Evolutionary conservation across 2,329 filamentous ascomycete species (phyloP).

Genomic region (Venturia effusa): DNA sequence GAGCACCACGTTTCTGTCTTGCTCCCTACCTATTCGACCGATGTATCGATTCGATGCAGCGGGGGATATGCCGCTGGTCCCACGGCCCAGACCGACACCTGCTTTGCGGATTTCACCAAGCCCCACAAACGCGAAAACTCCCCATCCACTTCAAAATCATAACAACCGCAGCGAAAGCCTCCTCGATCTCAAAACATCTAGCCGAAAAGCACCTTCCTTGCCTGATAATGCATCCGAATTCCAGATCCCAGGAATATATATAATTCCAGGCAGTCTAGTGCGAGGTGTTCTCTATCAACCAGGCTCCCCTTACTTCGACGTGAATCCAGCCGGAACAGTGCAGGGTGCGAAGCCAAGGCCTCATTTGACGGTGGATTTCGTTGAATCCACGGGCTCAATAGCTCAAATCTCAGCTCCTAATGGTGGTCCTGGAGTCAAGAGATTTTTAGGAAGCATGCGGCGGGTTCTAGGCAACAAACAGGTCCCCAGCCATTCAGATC

Average conservation of each 20-base stretch:
- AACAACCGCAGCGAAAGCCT: slow-evolving; percentile 73
- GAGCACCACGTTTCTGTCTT: slow-evolving; percentile 48
- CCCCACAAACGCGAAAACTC: slow-evolving; percentile 23
- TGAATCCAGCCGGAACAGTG: slow-evolving; percentile 17
- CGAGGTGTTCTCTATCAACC: slow-evolving; percentile 78
- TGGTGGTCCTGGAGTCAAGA: slow-evolving; percentile 64
- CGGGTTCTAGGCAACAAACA: slow-evolving; percentile 61
- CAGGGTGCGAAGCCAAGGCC: slow-evolving; percentile 22
- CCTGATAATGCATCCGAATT: slow-evolving; percentile 21
- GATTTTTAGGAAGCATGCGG: slow-evolving; percentile 74
- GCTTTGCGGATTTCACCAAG: slow-evolving; percentile 15
- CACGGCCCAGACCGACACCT: slow-evolving; percentile 19
- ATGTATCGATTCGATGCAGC: slow-evolving; percentile 23
- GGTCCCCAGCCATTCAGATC: neutral
- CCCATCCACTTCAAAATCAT: slow-evolving; percentile 40
- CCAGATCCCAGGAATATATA: slow-evolving; percentile 45
- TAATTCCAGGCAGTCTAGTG: slow-evolving; percentile 74
- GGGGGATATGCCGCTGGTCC: slow-evolving; percentile 28
- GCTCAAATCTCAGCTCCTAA: slow-evolving; percentile 26
- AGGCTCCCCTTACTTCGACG: slow-evolving; percentile 67
- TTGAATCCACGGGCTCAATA: neutral
- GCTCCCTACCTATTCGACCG: slow-evolving; percentile 43
- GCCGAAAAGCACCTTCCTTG: slow-evolving; percentile 38
- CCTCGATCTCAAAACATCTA: slow-evolving; percentile 43
- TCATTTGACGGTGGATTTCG: slow-evolving; percentile 15